phyloP scores from a whole-genome alignment of 441 rosid genomes.

The Gossypium trilobum region DNA sequence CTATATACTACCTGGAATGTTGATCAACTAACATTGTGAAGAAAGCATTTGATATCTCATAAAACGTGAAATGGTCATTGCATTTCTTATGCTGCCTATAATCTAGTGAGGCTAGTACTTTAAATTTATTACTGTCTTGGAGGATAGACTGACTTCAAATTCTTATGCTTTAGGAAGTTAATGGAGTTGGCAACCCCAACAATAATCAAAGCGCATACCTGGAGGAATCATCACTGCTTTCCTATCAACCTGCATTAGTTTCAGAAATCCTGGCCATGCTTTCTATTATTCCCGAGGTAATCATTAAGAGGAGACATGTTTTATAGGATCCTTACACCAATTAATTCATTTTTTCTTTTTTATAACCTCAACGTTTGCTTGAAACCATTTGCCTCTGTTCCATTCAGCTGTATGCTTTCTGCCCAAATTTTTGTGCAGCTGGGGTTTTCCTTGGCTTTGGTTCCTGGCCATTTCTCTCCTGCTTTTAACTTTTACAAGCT shows the following conservation, averaged over 20 bases:
- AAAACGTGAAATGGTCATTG: neutral
- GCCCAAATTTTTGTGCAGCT: neutral
- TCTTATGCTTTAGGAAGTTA: slow-evolving; percentile 38
- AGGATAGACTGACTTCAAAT: neutral
- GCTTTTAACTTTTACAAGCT: slow-evolving; percentile 2
- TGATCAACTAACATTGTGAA: neutral
- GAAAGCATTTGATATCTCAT: neutral
- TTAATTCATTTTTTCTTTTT: neutral
- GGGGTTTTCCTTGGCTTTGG: neutral
- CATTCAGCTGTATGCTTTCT: neutral
- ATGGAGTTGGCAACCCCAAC: slow-evolving; percentile 17
- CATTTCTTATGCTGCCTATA: neutral
- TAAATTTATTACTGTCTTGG: slow-evolving; percentile 5
- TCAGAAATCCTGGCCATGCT: slow-evolving; percentile 60
- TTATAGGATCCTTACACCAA: neutral
- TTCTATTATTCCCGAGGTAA: slow-evolving; percentile 72
- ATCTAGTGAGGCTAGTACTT: neutral
- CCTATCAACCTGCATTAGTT: slow-evolving; percentile 47
- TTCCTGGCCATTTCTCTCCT: neutral
- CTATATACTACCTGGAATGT: neutral
- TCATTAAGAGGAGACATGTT: neutral
- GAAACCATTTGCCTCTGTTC: neutral
- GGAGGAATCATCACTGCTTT: slow-evolving; percentile 31
- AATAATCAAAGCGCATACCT: slow-evolving; percentile 25
- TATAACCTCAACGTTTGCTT: neutral